These are phyloP conservation scores for Conticribra guillardii DNA, from an alignment of 108 stramenopile species.

Conservation along the genomic window DNA sequence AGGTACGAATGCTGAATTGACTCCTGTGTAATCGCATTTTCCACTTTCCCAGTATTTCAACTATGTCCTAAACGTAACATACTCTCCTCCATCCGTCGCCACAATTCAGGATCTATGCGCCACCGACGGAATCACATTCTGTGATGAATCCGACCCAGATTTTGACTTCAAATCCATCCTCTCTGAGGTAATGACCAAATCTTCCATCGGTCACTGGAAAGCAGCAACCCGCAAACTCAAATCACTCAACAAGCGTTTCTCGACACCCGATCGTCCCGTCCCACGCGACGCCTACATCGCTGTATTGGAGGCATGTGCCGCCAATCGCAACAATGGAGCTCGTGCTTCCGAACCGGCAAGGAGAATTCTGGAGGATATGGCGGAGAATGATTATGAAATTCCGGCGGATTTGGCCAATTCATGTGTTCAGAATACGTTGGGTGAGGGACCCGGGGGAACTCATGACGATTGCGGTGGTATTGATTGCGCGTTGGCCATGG, in stretches of 20 bases:
- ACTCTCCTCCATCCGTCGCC: not conserved
- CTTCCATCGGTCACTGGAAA: constrained; percentile 85
- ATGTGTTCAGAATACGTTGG: constrained; percentile 68
- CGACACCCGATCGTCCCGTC: constrained; percentile 53
- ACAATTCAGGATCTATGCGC: constrained; percentile 40
- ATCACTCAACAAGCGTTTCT: constrained; percentile 49
- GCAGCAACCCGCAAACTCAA: constrained; percentile 79
- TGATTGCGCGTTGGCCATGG: constrained; percentile 85
- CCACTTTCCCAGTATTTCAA: not conserved
- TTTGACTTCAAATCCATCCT: constrained; percentile 75
- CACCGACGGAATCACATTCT: constrained; percentile 64
- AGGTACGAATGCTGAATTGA: constrained; percentile 22
- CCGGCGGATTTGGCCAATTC: constrained; percentile 65
- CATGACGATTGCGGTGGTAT: constrained; percentile 89
- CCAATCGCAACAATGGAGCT: constrained; percentile 80
- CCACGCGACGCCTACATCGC: constrained; percentile 65
- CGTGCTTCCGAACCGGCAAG: constrained; percentile 86
- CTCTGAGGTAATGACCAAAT: constrained; percentile 52
- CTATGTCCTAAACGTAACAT: not conserved
- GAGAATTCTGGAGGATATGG: constrained; percentile 84
- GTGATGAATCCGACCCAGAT: constrained; percentile 77
- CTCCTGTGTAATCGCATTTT: not conserved
- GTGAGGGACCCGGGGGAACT: constrained; percentile 66
- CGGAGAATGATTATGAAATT: constrained; percentile 65
- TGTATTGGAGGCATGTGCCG: constrained; percentile 73